These are phyloP conservation scores for Penicillium sp. DNA, from an alignment of 2,329 filamentous ascomycete genomes.

Conservation along the genomic window DNA sequence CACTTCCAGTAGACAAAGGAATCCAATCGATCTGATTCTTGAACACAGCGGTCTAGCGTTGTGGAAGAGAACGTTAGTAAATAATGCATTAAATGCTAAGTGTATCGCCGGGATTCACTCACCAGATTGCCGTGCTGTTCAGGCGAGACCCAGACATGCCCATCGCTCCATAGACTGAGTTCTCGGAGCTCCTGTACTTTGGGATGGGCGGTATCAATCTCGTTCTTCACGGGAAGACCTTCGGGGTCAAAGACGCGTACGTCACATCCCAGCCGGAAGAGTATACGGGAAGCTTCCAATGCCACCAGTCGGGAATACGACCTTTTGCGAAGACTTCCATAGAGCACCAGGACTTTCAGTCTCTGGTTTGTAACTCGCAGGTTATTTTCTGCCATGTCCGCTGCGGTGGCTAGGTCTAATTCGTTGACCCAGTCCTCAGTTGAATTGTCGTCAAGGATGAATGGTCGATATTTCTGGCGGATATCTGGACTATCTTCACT, in stretches of 20 bases:
- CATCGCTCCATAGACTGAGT: slow-evolving; percentile 63
- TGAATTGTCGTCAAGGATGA: slow-evolving; percentile 45
- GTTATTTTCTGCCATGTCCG: slow-evolving; percentile 52
- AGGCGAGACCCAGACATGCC: slow-evolving; percentile 63
- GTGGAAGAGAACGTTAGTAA: slow-evolving; percentile 4
- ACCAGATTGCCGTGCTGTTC: slow-evolving; percentile 66
- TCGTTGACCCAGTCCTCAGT: slow-evolving; percentile 54
- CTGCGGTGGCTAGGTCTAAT: slow-evolving; percentile 54
- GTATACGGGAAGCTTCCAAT: slow-evolving; percentile 58
- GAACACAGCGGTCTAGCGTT: slow-evolving; percentile 57
- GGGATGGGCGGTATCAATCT: slow-evolving; percentile 54
- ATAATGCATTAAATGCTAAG: neutral
- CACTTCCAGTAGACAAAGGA: slow-evolving; percentile 58
- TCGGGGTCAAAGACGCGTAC: slow-evolving; percentile 61
- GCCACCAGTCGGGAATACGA: slow-evolving; percentile 62
- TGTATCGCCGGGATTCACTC: slow-evolving; percentile 13
- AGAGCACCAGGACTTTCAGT: slow-evolving; percentile 58
- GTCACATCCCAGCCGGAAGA: slow-evolving; percentile 64
- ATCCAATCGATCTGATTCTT: slow-evolving; percentile 72
- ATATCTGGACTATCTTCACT: slow-evolving; percentile 48
- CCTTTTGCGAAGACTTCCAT: slow-evolving; percentile 55
- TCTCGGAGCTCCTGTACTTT: slow-evolving; percentile 63
- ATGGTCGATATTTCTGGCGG: slow-evolving; percentile 55
- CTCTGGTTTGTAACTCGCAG: slow-evolving; percentile 39
- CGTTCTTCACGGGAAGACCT: slow-evolving; percentile 62